A percentile compares a stretch with the other conserved stretches of the same genome.
Conservation (phyloP, 768 basidiomycete genomes). For the Lentinula aciculospora region DNA sequence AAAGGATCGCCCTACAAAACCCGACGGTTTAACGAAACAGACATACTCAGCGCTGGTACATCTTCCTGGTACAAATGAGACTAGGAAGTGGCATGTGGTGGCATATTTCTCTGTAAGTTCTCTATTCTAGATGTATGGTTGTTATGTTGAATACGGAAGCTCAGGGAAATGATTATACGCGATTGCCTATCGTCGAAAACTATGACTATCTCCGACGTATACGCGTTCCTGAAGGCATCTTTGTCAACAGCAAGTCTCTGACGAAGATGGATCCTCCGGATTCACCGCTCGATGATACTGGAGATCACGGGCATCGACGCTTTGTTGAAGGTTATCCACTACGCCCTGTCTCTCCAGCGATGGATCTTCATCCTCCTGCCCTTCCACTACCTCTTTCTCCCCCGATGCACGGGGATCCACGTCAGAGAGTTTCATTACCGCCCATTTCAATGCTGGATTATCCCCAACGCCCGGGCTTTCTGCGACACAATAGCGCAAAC, state of each 20-base stretch:
- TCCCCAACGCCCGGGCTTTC: conserved; percentile 10
- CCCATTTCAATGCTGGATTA: conserved; percentile 15
- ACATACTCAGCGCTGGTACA: conserved; percentile 77
- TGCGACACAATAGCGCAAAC: conserved; percentile 18
- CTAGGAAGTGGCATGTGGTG: conserved; percentile 79
- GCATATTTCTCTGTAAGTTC: conserved; percentile 70
- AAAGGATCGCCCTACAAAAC: conserved; percentile 74
- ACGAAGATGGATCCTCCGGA: conserved; percentile 37
- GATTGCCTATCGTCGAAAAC: conserved; percentile 67
- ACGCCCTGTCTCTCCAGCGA: conserved; percentile 8
- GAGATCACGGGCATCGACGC: conserved; percentile 10
- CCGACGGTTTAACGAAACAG: conserved; percentile 80
- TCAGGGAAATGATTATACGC: conserved; percentile 64
- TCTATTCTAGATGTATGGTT: conserved; percentile 6
- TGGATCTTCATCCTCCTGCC: conserved; percentile 12
- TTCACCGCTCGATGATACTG: conserved; percentile 41
- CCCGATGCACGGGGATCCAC: conserved; percentile 4
- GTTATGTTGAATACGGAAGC: background rate
- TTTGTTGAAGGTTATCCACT: background rate
- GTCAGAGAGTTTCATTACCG: conserved; percentile 17
- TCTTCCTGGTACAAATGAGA: conserved; percentile 49
- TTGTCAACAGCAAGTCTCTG: conserved; percentile 60
- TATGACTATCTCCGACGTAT: conserved; percentile 70
- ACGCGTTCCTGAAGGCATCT: conserved; percentile 65
- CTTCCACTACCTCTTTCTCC: conserved; percentile 11